phyloP scores from a whole-genome alignment of 2,329 filamentous ascomycete genomes.

The Penicillium sp. region DNA sequence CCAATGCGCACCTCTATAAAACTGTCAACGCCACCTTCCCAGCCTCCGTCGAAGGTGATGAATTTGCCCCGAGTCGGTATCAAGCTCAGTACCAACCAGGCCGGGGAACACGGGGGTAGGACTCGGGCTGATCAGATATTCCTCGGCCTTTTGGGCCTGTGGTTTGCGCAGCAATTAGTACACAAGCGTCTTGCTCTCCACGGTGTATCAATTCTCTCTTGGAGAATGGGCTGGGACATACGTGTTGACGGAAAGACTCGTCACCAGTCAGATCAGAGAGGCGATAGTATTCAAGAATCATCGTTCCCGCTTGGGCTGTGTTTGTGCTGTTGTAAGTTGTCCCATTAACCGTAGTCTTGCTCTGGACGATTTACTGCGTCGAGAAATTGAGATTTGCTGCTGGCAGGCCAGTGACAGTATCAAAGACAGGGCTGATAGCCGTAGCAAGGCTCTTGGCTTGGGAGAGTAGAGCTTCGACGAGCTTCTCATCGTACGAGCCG shows the following conservation, averaged over 20 bases:
- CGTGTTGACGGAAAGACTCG: slow-evolving; percentile 19
- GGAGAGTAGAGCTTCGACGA: slow-evolving; percentile 19
- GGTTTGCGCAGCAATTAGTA: neutral
- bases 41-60: slow-evolving; percentile 24
- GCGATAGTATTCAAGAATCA: slow-evolving; percentile 23
- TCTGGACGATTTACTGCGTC: slow-evolving; percentile 10
- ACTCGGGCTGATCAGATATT: slow-evolving; percentile 21
- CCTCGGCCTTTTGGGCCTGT: slow-evolving; percentile 19
- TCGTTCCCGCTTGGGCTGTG: slow-evolving; percentile 22
- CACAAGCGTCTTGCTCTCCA: neutral
- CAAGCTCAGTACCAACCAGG: slow-evolving; percentile 21
- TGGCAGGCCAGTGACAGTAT: slow-evolving; percentile 18
- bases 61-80: slow-evolving; percentile 22
- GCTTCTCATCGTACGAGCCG: slow-evolving; percentile 18
- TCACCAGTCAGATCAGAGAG: slow-evolving; percentile 25
- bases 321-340: slow-evolving; percentile 22
- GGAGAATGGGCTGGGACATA: too few relatives aligned
- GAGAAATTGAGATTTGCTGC: slow-evolving; percentile 17
- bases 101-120: slow-evolving; percentile 21
- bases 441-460: slow-evolving; percentile 21
- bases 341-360: slow-evolving; percentile 16
- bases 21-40: slow-evolving; percentile 24
- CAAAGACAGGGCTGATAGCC: slow-evolving; percentile 19
- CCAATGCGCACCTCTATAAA: slow-evolving; percentile 22
- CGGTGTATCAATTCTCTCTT: too few relatives aligned